Percentiles rank a stretch among this genome's conserved stretches.
These are phyloP conservation scores for Lathyrus aphaca DNA, from an alignment of 306 rosid species.

Conservation along the genomic window DNA sequence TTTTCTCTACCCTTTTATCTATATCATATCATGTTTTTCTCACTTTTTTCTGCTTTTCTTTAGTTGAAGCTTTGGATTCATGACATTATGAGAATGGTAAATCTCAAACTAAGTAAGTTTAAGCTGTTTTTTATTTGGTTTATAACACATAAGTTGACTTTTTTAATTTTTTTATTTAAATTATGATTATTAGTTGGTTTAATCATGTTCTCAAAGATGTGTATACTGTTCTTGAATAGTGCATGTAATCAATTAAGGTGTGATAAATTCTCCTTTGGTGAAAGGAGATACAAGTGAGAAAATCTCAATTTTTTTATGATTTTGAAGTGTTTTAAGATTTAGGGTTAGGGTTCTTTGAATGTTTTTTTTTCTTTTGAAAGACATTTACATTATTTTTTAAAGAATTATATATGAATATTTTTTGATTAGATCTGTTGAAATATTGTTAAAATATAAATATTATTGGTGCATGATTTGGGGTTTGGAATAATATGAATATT, in stretches of 20 bases:
- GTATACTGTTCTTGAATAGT: constrained; percentile 1
- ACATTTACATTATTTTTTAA: background rate
- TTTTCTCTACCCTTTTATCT: background rate
- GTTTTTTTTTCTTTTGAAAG: background rate
- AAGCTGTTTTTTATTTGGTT: constrained; percentile 28
- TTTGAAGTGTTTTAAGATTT: constrained; percentile 21
- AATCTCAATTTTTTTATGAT: background rate
- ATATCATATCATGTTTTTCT: constrained; percentile 20
- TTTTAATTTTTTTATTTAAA: background rate
- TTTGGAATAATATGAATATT: no score
- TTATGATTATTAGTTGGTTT: constrained; percentile 11
- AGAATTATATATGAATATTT: background rate
- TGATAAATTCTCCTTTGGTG: background rate
- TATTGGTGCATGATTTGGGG: no score
- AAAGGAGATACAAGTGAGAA: background rate
- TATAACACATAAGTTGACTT: background rate
- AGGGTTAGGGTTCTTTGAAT: constrained; percentile 74
- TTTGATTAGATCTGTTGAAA: background rate
- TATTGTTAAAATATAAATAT: background rate
- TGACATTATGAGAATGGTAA: constrained; percentile 20
- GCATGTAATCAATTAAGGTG: background rate
- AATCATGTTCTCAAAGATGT: background rate
- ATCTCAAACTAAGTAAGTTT: constrained; percentile 9
- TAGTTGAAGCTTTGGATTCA: constrained; percentile 37
- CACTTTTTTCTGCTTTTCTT: constrained; percentile 5